Evolutionary conservation across 148 eudicot species (phyloP).

Genomic region (Amaranthus cruentus): DNA sequence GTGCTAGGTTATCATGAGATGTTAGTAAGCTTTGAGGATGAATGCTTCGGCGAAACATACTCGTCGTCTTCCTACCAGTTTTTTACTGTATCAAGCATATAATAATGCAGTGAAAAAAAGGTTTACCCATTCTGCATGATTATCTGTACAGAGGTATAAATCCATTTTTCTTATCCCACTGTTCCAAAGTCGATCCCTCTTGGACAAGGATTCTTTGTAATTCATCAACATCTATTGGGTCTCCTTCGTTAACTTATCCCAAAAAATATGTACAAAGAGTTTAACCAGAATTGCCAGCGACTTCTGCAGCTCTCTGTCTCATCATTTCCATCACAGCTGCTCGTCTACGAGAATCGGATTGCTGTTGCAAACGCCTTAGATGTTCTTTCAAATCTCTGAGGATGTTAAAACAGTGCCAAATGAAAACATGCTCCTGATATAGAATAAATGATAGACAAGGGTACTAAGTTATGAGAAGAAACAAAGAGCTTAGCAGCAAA

Average conservation of each 20-base stretch:
- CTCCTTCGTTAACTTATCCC: not conserved
- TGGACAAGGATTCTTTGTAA: not conserved
- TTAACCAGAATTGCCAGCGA: conserved; percentile 44
- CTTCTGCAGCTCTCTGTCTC: conserved; percentile 96
- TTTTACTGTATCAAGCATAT: not conserved
- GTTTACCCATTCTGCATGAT: not conserved
- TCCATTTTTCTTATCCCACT: too few relatives aligned
- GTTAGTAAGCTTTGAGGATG: conserved; percentile 3
- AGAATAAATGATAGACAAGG: not conserved
- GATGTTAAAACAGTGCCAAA: not conserved
- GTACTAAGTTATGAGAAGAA: not conserved
- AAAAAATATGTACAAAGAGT: conserved; percentile 19
- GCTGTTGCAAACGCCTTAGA: conserved; percentile 69
- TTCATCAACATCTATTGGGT: not conserved
- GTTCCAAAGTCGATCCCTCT: not conserved
- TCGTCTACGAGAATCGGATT: conserved; percentile 81
- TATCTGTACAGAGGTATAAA: conserved; percentile 28
- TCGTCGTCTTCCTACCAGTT: too few relatives aligned
- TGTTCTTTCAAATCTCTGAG: conserved; percentile 75
- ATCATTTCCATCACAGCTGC: conserved; percentile 98
- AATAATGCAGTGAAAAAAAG: too few relatives aligned
- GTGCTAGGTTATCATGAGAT: conserved; percentile 12
- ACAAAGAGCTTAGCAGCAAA: conserved; percentile 26
- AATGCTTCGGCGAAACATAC: not conserved
- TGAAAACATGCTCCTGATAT: not conserved